A percentile compares a stretch with the other conserved stretches of the same genome.
Evolutionary conservation across 495 filamentous ascomycete genomes (phyloP).

Genomic region (Xylaria castorea): DNA sequence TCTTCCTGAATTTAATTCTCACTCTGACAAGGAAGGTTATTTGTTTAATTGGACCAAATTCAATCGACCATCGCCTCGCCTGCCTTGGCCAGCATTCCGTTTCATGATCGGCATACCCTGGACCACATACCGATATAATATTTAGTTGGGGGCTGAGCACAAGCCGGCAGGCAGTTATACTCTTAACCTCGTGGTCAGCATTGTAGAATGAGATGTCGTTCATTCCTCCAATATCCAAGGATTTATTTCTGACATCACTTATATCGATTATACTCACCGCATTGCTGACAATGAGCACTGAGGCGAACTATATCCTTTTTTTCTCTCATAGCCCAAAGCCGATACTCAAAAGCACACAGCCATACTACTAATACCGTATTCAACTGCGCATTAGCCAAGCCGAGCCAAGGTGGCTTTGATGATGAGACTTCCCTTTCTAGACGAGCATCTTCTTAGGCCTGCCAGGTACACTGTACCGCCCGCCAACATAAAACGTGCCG

Average conservation of each 20-base stretch:
- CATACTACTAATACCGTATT: background rate
- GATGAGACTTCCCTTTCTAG: constrained; percentile 3
- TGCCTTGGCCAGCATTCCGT: background rate
- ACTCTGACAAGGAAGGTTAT: background rate
- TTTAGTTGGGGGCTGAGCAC: background rate
- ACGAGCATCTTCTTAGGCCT: background rate
- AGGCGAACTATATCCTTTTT: background rate
- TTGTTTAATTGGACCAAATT: background rate
- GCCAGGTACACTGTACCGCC: background rate
- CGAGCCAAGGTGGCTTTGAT: background rate
- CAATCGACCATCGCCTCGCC: constrained; percentile 6
- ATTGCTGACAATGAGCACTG: background rate
- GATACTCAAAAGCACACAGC: background rate
- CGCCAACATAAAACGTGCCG: background rate
- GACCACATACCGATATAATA: background rate
- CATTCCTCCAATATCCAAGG: background rate
- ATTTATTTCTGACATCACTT: background rate
- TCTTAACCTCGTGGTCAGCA: constrained; percentile 7
- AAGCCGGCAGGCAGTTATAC: constrained; percentile 12
- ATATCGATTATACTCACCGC: constrained; percentile 6
- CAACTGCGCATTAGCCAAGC: constrained; percentile 12
- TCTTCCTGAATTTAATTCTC: background rate
- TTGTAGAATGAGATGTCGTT: constrained; percentile 1
- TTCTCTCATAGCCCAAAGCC: background rate
- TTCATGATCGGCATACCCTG: constrained; percentile 13